Percentiles rank a stretch among this genome's conserved stretches.
These are phyloP conservation scores for Colletotrichum phormii DNA, from an alignment of 2,329 filamentous ascomycete genomes.

Conservation along the genomic window DNA sequence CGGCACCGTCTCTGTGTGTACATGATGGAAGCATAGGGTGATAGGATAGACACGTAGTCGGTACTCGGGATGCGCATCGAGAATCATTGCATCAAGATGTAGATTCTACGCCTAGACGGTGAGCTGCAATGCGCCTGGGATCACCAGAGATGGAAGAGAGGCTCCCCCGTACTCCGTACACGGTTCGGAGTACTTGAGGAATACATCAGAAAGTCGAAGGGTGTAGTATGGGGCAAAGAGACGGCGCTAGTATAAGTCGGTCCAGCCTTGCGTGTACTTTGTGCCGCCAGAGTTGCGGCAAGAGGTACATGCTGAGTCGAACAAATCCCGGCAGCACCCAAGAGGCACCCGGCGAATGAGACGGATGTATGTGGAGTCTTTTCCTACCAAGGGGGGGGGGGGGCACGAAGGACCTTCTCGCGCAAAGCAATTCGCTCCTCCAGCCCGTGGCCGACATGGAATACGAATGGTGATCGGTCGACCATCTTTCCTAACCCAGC, in stretches of 20 bases:
- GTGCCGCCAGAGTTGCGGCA: not conserved
- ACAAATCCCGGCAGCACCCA: not conserved
- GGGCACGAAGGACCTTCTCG: constrained; percentile 12
- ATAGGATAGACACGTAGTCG: not conserved
- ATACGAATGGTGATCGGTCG: constrained; percentile 36
- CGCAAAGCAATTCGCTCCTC: constrained; percentile 23
- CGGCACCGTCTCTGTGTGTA: not conserved
- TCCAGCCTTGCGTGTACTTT: constrained; percentile 25
- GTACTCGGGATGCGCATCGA: not conserved
- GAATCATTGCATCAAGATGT: not conserved
- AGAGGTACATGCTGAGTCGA: constrained; percentile 28
- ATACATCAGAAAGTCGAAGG: not conserved
- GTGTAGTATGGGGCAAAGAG: not conserved
- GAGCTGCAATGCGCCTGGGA: not conserved
- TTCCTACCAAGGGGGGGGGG: constrained; percentile 13
- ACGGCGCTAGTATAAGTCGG: constrained; percentile 16
- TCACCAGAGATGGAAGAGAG: not conserved
- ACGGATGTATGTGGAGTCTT: not conserved
- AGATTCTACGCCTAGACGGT: constrained; percentile 1
- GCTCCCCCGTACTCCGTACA: not conserved
- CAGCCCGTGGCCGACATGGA: constrained; percentile 13
- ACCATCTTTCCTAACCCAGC: constrained; percentile 32
- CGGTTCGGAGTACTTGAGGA: not conserved
- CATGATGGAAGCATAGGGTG: not conserved
- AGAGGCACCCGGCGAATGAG: constrained; percentile 11